phyloP scores from a whole-genome alignment of 2,329 filamentous ascomycete species.

The Neoascochyta sp. region DNA sequence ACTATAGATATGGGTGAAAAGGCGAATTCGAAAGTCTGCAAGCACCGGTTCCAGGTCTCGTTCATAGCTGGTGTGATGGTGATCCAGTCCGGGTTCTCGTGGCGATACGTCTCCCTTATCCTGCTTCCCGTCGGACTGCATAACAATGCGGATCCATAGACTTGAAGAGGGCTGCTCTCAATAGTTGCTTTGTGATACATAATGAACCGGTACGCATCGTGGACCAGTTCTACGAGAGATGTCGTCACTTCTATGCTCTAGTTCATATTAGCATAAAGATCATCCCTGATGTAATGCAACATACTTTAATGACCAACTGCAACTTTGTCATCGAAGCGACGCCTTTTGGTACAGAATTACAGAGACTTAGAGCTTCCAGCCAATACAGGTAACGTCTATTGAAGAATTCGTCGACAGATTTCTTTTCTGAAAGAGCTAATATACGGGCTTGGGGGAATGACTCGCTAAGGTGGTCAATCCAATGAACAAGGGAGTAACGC shows the following conservation, averaged over 20 bases:
- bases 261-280: too few species aligned
- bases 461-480: constrained; percentile 32
- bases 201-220: constrained; percentile 16
- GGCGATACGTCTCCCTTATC: neutral
- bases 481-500: constrained; percentile 28
- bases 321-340: constrained; percentile 10
- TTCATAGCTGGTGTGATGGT: constrained; percentile 7
- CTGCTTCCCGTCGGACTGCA: constrained; percentile 1
- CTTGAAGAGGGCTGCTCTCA: constrained; percentile 11
- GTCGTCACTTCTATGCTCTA: too few species aligned
- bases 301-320: constrained; percentile 6
- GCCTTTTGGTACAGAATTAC: constrained; percentile 9
- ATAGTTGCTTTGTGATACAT: constrained; percentile 11
- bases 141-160: constrained; percentile 14
- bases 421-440: constrained; percentile 1
- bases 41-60: constrained; percentile 8
- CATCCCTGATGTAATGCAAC: too few species aligned
- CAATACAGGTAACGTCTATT: too few species aligned
- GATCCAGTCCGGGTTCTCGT: constrained; percentile 5
- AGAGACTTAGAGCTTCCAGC: constrained; percentile 12
- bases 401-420: too few species aligned
- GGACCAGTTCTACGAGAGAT: constrained; percentile 5
- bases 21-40: constrained; percentile 7
- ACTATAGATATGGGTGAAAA: constrained; percentile 5
- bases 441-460: too few species aligned